A percentile compares a stretch with the other conserved stretches of the same genome.
phyloP scores from a whole-genome alignment of 2,329 filamentous ascomycete genomes.

The Bipolaris oryzae region DNA sequence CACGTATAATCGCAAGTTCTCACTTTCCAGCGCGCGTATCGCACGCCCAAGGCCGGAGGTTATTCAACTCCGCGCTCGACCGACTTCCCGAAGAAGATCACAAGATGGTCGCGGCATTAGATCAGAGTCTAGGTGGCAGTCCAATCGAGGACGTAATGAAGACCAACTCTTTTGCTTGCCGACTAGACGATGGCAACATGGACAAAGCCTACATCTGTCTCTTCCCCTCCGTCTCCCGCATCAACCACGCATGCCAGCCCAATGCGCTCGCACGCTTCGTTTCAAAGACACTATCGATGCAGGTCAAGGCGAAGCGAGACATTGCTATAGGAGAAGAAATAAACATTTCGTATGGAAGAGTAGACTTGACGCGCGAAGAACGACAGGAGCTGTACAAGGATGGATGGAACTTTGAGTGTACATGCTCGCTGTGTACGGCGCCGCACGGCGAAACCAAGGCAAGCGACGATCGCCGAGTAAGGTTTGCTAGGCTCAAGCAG shows the following conservation, averaged over 20 bases:
- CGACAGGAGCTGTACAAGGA: constrained; percentile 26
- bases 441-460: constrained; percentile 16
- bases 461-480: constrained; percentile 28
- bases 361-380: constrained; percentile 27
- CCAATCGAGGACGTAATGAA: constrained; percentile 30
- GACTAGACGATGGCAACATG: constrained; percentile 25
- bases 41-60: constrained; percentile 15
- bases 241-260: constrained; percentile 34
- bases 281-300: constrained; percentile 26
- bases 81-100: constrained; percentile 17
- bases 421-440: constrained; percentile 30
- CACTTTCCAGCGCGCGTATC: constrained; percentile 21
- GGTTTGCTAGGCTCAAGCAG: constrained; percentile 23
- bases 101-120: constrained; percentile 16
- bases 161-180: constrained; percentile 34
- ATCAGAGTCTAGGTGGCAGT: constrained; percentile 22
- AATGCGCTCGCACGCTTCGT: constrained; percentile 33
- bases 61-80: constrained; percentile 20
- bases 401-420: constrained; percentile 33
- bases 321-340: constrained; percentile 32
- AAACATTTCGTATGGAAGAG: constrained; percentile 28
- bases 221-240: constrained; percentile 29
- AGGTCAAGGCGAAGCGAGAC: constrained; percentile 27
- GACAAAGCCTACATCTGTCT: constrained; percentile 34
- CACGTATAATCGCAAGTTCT: constrained; percentile 29